Conservation (phyloP, 2,329 filamentous ascomycete species). For the Neospermospora avenae region DNA sequence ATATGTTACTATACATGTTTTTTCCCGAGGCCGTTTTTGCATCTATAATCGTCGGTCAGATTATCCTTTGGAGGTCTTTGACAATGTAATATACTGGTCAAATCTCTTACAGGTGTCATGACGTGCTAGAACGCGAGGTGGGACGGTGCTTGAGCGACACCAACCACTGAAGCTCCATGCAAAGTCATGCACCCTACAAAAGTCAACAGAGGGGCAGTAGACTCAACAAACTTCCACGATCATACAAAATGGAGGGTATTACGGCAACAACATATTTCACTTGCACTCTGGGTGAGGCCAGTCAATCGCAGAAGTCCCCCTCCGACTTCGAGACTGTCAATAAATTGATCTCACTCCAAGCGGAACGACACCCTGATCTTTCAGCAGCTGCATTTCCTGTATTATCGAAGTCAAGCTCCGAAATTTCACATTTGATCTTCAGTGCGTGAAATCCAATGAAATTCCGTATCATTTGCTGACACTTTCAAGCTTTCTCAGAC, state of each 20-base stretch:
- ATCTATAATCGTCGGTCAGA: too few relatives aligned
- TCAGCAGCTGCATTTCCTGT: conserved; percentile 50
- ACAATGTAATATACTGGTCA: too few relatives aligned
- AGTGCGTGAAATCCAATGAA: neutral
- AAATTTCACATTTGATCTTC: neutral
- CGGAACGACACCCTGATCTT: conserved; percentile 35
- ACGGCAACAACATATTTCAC: conserved; percentile 7
- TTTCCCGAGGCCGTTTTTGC: too few relatives aligned
- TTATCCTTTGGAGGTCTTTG: too few relatives aligned
- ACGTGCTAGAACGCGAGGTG: neutral
- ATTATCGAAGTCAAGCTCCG: neutral
- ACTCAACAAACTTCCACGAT: neutral
- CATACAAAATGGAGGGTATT: neutral
- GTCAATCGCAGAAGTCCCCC: conserved; percentile 42
- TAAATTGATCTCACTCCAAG: conserved; percentile 48
- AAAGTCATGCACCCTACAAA: neutral
- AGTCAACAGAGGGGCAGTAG: neutral
- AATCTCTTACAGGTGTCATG: neutral
- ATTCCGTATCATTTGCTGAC: neutral
- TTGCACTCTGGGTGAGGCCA: conserved; percentile 45
- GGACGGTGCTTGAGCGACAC: neutral
- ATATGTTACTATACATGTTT: too few relatives aligned
- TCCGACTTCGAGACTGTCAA: conserved; percentile 51
- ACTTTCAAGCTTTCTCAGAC: neutral
- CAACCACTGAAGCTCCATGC: neutral